Evolutionary conservation across 148 eudicot genomes (phyloP).

Genomic region (Amaranthus palmeri): DNA sequence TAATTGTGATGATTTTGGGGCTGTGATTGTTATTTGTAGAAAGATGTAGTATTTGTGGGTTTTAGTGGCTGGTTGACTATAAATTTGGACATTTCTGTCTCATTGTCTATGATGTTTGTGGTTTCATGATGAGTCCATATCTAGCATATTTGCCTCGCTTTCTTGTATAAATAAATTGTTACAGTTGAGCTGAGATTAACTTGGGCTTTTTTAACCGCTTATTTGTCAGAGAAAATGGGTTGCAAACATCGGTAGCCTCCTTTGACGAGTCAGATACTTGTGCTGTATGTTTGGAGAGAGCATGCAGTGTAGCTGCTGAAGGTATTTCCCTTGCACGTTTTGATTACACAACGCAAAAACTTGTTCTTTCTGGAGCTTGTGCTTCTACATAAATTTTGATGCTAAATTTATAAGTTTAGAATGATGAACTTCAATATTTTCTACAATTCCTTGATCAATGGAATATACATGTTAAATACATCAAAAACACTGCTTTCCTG

Average conservation of each 20-base stretch:
- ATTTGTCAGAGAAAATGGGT: conserved; percentile 63
- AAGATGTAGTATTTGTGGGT: not conserved
- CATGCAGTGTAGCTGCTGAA: conserved; percentile 90
- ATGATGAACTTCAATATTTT: not conserved
- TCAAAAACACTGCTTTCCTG: no score
- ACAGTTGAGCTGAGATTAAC: not conserved
- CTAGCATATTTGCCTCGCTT: not conserved
- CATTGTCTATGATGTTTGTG: not conserved
- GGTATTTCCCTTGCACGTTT: conserved; percentile 30
- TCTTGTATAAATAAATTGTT: not conserved
- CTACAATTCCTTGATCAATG: not conserved
- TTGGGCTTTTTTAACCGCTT: not conserved
- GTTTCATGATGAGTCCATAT: not conserved
- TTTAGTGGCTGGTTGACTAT: not conserved
- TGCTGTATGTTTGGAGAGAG: conserved; percentile 95
- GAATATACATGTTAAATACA: not conserved
- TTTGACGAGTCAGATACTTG: conserved; percentile 78
- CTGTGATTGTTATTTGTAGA: not conserved
- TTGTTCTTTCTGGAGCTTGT: not conserved
- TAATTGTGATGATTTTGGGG: not conserved
- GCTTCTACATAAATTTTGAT: not conserved
- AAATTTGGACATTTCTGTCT: not conserved
- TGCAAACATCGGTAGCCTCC: conserved; percentile 49
- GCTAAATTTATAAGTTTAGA: not conserved
- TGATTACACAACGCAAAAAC: no score